phyloP scores from a whole-genome alignment of 2,329 filamentous ascomycete species.

The Penicillium frequentans region DNA sequence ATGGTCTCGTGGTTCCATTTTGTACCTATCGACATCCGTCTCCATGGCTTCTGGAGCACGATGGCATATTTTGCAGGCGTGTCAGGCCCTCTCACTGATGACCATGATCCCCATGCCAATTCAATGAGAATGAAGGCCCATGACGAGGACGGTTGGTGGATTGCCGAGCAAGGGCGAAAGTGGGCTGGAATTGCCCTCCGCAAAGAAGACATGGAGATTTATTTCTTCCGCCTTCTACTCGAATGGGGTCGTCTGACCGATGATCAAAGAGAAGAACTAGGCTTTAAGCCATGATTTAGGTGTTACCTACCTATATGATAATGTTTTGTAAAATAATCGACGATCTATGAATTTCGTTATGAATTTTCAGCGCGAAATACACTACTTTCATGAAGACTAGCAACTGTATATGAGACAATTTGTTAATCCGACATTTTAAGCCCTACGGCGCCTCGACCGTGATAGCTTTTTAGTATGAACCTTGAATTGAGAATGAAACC shows the following conservation, averaged over 20 bases:
- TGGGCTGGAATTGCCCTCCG: constrained; percentile 66
- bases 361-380: background rate
- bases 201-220: constrained; percentile 76
- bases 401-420: too few relatives aligned
- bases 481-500: too few relatives aligned
- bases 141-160: constrained; percentile 59
- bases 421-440: too few relatives aligned
- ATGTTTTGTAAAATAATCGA: background rate
- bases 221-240: constrained; percentile 73
- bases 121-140: constrained; percentile 52
- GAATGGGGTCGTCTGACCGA: constrained; percentile 74
- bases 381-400: background rate
- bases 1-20: constrained; percentile 78
- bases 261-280: constrained; percentile 55
- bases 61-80: constrained; percentile 71
- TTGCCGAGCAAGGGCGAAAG: constrained; percentile 63
- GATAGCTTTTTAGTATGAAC: too few relatives aligned
- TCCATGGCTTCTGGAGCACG: constrained; percentile 72
- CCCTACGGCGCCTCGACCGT: too few relatives aligned
- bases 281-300: constrained; percentile 29
- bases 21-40: constrained; percentile 71
- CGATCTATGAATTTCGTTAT: background rate
- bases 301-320: background rate
- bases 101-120: constrained; percentile 42
- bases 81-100: constrained; percentile 17